Percentiles rank a stretch among this genome's conserved stretches.
Evolutionary conservation across 179 eudicot species (phyloP).

Genomic region (Nepenthes alata): DNA sequence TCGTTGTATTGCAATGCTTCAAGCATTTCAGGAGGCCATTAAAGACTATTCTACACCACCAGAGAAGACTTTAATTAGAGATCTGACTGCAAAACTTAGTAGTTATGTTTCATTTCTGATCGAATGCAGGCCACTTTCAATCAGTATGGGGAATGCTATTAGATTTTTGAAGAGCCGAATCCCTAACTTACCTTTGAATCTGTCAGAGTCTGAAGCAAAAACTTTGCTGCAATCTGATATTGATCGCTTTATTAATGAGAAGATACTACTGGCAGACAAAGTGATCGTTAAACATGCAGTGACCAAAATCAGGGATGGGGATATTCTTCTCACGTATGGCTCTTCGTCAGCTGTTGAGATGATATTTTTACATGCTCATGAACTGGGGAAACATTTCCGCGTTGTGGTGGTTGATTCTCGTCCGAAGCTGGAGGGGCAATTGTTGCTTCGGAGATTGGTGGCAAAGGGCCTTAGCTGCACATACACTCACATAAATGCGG

Average conservation of each 20-base stretch:
- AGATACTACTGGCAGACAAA: constrained; percentile 80
- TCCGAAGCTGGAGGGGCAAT: constrained; percentile 84
- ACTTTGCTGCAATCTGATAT: constrained; percentile 62
- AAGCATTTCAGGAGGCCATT: constrained; percentile 88
- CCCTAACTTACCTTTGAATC: constrained; percentile 51
- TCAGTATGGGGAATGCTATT: constrained; percentile 98
- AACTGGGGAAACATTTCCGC: constrained; percentile 73
- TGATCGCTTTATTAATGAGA: constrained; percentile 66
- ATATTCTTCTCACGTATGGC: constrained; percentile 86
- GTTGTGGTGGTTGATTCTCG: constrained; percentile 88
- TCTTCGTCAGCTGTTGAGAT: constrained; percentile 92
- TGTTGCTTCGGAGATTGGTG: constrained; percentile 81
- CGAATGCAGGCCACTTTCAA: constrained; percentile 95
- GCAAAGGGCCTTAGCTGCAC: constrained; percentile 83
- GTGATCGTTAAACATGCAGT: constrained; percentile 89
- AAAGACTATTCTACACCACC: constrained; percentile 77
- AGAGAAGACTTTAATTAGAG: constrained; percentile 66
- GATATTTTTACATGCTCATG: constrained; percentile 77
- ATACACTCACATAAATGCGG: constrained; percentile 94
- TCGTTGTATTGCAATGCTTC: constrained; percentile 97
- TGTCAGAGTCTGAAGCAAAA: constrained; percentile 89
- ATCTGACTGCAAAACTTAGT: constrained; percentile 76
- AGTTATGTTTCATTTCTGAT: constrained; percentile 81
- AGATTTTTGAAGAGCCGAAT: constrained; percentile 70
- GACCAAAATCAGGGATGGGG: constrained; percentile 97